Base-by-base conservation (phyloP, 23 red algal species). In the Pyropia haitanensis region DNA sequence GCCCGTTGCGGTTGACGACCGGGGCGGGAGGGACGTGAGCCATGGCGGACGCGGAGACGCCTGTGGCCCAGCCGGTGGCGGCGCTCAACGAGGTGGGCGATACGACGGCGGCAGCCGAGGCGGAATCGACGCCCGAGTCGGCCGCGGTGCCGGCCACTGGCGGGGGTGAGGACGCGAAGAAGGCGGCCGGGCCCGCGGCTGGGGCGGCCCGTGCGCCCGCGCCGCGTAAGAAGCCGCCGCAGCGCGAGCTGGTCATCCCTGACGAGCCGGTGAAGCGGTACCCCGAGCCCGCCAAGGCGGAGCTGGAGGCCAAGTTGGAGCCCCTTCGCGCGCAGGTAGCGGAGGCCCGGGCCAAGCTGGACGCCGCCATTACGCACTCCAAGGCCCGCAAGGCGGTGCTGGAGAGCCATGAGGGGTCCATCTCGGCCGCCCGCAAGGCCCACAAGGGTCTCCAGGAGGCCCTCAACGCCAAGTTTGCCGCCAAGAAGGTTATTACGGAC, bases 201-300 rank as follows among this genome's bases (percentile, higher is more conserved):
- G 39, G 39, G 5, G 39, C 39, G 39, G 39, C 39, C 39, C 39
- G 39, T 9, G 39, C 39, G 39, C 5, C 39, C 39, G 39, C 39
- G 7, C 39, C 39, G 39, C 39, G 39, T 9, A 46, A 46, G 13
- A 46, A 46, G 39, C 39, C 39, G 2, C 39, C 39, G 39, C 39
- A 46, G 39, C 39, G 39, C 10, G 39, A 46, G 39, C 39, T 46
- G 39, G 39, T 46, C n/a, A 66, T 87, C 23, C 81, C 81, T 3
- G 81, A 87, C 2, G 68, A 53, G 16, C 81, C 72, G 12, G 81
- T 87, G 49, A 87, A 76, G 54, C 81, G 81, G 61, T 77, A 77
- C 30, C 71, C 71, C 18, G 74, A 88, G 56, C 83, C 83, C 19
- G 77, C 51, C 46, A 53, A 67, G 27, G 67, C 57, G 32, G 83